These are phyloP conservation scores for Fusarium sp. DNA, from an alignment of 2,329 filamentous ascomycete species.

Conservation along the genomic window DNA sequence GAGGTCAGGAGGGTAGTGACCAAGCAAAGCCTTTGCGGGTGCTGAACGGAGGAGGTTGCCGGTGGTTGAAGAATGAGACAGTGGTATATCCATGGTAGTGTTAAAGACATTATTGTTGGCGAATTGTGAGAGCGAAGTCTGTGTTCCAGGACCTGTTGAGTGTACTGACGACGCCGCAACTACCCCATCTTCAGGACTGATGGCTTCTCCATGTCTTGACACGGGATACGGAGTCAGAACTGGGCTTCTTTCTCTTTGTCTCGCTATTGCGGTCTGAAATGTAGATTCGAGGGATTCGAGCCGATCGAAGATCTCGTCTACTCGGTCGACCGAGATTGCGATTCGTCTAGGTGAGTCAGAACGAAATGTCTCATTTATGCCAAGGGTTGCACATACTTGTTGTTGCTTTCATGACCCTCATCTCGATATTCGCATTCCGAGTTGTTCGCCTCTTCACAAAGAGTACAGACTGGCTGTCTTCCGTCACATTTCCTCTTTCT, in stretches of 20 bases:
- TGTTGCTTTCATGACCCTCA: conserved; percentile 20
- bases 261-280: conserved; percentile 23
- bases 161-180: conserved; percentile 26
- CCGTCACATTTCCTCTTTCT: conserved; percentile 46
- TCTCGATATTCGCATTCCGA: conserved; percentile 41
- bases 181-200: conserved; percentile 22
- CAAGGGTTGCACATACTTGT: neutral
- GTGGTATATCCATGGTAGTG: conserved; percentile 42
- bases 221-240: conserved; percentile 15
- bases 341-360: neutral
- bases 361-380: accelerated
- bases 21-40: conserved; percentile 27
- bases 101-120: conserved; percentile 44
- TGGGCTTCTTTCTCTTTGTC: conserved; percentile 28
- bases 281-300: conserved; percentile 38
- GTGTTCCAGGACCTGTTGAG: conserved; percentile 26
- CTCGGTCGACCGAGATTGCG: conserved; percentile 24
- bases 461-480: conserved; percentile 35
- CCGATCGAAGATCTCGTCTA: conserved; percentile 42
- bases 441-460: conserved; percentile 43
- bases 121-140: conserved; percentile 31
- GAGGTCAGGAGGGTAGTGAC: conserved; percentile 37
- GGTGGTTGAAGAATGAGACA: conserved; percentile 38
- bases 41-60: conserved; percentile 37
- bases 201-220: conserved; percentile 20